phyloP scores from a whole-genome alignment of 805 yeast species.

The Metschnikowia bowlesiae region DNA sequence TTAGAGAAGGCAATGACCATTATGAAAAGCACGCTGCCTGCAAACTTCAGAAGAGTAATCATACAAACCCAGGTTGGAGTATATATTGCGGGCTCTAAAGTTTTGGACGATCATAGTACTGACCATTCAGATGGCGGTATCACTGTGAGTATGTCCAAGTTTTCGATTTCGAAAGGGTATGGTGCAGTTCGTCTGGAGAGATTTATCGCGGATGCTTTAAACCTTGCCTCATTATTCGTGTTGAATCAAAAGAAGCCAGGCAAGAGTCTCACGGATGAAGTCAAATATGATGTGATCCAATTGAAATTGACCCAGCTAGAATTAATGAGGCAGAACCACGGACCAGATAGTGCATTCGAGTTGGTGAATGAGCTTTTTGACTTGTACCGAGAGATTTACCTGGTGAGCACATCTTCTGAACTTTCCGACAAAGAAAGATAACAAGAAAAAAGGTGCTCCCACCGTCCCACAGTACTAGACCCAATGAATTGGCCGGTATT shows the following conservation, averaged over 20 bases:
- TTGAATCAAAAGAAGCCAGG: conserved; percentile 24
- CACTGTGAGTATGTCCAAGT: neutral
- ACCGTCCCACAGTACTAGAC: conserved; percentile 40
- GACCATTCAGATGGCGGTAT: neutral
- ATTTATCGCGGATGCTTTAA: conserved; percentile 50
- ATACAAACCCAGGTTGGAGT: no score
- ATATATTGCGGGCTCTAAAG: neutral
- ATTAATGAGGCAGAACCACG: conserved; percentile 58
- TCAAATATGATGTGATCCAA: conserved; percentile 53
- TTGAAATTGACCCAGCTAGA: conserved; percentile 73
- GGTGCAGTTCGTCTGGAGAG: conserved; percentile 42
- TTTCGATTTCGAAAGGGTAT: conserved; percentile 15
- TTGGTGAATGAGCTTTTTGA: conserved; percentile 63
- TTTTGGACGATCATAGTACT: neutral
- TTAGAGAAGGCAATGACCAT: no score
- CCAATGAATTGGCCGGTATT: conserved; percentile 16
- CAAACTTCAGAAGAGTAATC: no score
- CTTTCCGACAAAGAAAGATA: conserved; percentile 4
- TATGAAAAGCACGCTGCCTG: no score
- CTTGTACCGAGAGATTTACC: conserved; percentile 50
- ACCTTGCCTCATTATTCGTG: conserved; percentile 35
- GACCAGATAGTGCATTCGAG: conserved; percentile 54
- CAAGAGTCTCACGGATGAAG: conserved; percentile 22
- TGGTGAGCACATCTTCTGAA: conserved; percentile 14
- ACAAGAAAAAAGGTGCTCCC: conserved; percentile 31